A percentile compares a stretch with the other conserved stretches of the same genome.
Conservation (phyloP, 116 monocot genomes). For the Posidonia oceanica region DNA sequence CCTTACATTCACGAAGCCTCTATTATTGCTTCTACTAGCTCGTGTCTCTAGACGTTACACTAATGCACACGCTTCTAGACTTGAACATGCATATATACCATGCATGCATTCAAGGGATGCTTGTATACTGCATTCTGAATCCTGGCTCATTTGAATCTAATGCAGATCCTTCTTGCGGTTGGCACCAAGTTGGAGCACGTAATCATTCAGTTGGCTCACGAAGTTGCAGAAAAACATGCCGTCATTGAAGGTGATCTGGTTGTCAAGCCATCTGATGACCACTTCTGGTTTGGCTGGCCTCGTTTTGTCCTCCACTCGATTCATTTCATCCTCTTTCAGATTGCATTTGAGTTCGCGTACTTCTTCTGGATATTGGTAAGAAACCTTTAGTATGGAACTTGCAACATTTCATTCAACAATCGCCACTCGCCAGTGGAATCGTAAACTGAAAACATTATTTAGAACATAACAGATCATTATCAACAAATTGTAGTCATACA, state of each 20-base stretch:
- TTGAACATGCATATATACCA: no score
- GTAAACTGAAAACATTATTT: no score
- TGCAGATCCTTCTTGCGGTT: slow-evolving; percentile 63
- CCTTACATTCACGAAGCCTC: no score
- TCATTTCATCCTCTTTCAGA: slow-evolving; percentile 32
- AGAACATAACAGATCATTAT: no score
- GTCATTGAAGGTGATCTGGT: slow-evolving; percentile 48
- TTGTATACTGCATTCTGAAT: no score
- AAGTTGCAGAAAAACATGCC: slow-evolving; percentile 61
- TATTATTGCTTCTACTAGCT: no score
- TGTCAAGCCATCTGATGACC: slow-evolving; percentile 16
- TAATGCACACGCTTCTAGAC: no score
- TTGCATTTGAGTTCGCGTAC: slow-evolving; percentile 26
- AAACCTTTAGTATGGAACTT: background rate
- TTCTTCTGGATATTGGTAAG: slow-evolving; percentile 28
- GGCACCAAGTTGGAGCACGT: slow-evolving; percentile 73
- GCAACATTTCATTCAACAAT: background rate
- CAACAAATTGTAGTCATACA: no score
- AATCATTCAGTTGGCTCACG: slow-evolving; percentile 48
- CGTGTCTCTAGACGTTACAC: no score
- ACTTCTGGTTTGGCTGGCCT: slow-evolving; percentile 30
- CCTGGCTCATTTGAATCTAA: background rate
- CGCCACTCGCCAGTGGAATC: no score
- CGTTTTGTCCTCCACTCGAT: slow-evolving; percentile 17
- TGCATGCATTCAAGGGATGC: no score